A percentile compares a stretch with the other conserved stretches of the same genome.
phyloP scores from a whole-genome alignment of 1,139 yeast species.

The Suhomyces bribrorum region DNA sequence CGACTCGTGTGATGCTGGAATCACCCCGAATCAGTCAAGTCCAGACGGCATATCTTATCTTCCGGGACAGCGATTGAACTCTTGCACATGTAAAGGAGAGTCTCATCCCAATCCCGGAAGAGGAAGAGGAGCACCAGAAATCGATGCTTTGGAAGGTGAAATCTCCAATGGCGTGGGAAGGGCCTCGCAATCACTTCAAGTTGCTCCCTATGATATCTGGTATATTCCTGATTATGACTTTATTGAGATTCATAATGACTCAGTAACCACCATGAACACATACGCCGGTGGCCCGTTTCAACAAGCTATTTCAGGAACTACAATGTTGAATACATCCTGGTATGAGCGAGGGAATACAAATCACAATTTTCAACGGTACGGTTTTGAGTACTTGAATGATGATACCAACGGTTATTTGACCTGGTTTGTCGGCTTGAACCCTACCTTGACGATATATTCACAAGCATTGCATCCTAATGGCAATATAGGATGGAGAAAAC shows the following conservation, averaged over 20 bases:
- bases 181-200: slow-evolving; percentile 32
- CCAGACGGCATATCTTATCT: slow-evolving; percentile 34
- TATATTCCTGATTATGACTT: slow-evolving; percentile 31
- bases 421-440: slow-evolving; percentile 30
- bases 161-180: slow-evolving; percentile 21
- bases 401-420: slow-evolving; percentile 27
- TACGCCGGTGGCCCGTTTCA: slow-evolving; percentile 36
- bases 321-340: slow-evolving; percentile 29
- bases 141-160: slow-evolving; percentile 31
- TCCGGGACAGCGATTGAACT: slow-evolving; percentile 30
- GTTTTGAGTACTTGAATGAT: slow-evolving; percentile 28
- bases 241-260: slow-evolving; percentile 22
- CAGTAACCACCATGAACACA: slow-evolving; percentile 29
- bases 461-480: slow-evolving; percentile 31
- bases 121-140: slow-evolving; percentile 35
- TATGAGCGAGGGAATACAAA: slow-evolving; percentile 24
- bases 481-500: slow-evolving; percentile 27
- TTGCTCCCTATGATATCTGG: slow-evolving; percentile 36
- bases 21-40: slow-evolving; percentile 33
- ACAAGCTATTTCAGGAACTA: slow-evolving; percentile 30
- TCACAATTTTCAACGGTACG: slow-evolving; percentile 26
- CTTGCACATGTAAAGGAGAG: slow-evolving; percentile 29
- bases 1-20: slow-evolving; percentile 34
- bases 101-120: slow-evolving; percentile 30
- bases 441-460: slow-evolving; percentile 25